Evolutionary conservation across 495 filamentous ascomycete species (phyloP), one percentile per base, ranked within the genome.

Genomic region (Astrothelium macrocarpum): DNA sequence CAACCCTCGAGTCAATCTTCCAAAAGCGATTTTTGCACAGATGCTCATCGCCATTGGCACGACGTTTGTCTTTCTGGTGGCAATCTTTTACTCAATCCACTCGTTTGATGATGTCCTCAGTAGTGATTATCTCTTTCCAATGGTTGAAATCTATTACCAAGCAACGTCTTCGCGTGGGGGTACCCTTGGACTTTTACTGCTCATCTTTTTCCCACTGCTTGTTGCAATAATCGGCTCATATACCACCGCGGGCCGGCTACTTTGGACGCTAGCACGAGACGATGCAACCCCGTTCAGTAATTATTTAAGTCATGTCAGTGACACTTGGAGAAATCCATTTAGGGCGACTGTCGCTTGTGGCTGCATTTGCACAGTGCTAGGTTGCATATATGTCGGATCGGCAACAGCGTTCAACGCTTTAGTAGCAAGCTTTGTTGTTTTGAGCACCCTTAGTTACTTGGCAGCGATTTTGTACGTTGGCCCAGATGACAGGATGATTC

Each of bases 251-350:
- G 85, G 89, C 25, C 84, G 90, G 16, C 88, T 85, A 31, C 83
- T 90, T 64, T 95, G 90, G 90, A 87, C 90, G 2, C 79, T 95
- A 4, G 83, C 88, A 39, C 84, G 90, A 43, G 90, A 95, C 72
- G 79, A 84, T 60, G 84, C 84, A 2, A 78, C 80, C 1, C 84
- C 84, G 0, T 80, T 56, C 16, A 28, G 49, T 29, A 20, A 25
- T 29, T 20, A 29, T 10, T 16, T 56, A 29, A 20, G 49, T 56
- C 25, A 9, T 11, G 49, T 56, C 23, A 56, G 49, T 16, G 29
- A 29, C 3, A 56, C 23, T 28, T 29, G 25, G n/a, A 56, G 25
- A 20, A 56, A 56, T 29, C 80, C 80, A 1, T 59, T 82, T 16
- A 81, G 80, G 70, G 79, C 74, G 53, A 81, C 81, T 74, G 76